phyloP scores from a whole-genome alignment of 177 flowering plant genomes.

The Tripterygium wilfordii region DNA sequence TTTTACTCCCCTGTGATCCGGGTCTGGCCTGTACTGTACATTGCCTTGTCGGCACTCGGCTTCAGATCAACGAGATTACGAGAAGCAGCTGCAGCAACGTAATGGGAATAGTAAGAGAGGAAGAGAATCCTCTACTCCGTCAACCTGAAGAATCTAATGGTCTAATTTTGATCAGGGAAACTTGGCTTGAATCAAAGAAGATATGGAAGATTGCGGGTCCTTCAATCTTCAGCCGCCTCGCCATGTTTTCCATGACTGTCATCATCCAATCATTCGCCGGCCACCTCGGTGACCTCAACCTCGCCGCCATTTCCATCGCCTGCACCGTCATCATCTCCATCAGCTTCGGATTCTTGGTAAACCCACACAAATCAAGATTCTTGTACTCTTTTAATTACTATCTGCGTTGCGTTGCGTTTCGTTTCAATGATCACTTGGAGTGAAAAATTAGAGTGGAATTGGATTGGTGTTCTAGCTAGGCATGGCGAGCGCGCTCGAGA shows the following conservation, averaged over 20 bases:
- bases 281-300: constrained; percentile 14
- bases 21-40: no score
- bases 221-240: constrained; percentile 12
- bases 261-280: constrained; percentile 17
- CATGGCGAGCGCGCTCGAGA: constrained; percentile 42
- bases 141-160: background rate
- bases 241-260: constrained; percentile 16
- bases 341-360: constrained; percentile 9
- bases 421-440: no score
- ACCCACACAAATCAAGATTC: background rate
- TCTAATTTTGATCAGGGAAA: background rate
- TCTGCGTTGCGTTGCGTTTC: no score
- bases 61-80: no score
- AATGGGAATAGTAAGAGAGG: no score
- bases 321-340: constrained; percentile 7
- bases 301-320: constrained; percentile 18
- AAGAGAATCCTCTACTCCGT: no score
- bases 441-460: background rate
- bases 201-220: constrained; percentile 17
- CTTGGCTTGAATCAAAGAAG: constrained; percentile 17
- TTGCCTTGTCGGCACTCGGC: no score
- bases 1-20: no score
- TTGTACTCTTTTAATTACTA: background rate
- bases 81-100: no score
- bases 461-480: constrained; percentile 20